Evolutionary conservation across 805 yeast genomes (phyloP), one percentile per base, ranked within the genome.

Genomic region (Lipomyces japonicus): DNA sequence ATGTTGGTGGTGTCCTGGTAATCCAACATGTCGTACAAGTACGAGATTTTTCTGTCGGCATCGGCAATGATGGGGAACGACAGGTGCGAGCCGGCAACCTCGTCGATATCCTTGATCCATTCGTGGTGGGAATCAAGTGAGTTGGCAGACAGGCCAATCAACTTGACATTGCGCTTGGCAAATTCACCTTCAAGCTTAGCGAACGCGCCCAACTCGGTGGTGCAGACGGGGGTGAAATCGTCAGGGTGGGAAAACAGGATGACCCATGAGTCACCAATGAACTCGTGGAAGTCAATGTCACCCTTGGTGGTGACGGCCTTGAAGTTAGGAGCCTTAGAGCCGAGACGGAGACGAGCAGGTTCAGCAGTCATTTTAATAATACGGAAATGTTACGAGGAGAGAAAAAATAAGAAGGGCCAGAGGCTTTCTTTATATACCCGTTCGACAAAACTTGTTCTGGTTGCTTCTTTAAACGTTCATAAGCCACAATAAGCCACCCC

Each of bases 151-250:
- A 89, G 75, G 60, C 96, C 97, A 70, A 89, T 81, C 69, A 89
- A 78, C 76, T 90, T 89, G 68, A 84, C 90, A 64, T 80, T 80
- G 75, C 96, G 84, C 73, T 84, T 77, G 68, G 84, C 80, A 67
- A 89, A 89, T 71, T 89, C 96, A 48, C 93, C 88, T 74, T 88
- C 88, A 71, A 90, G 81, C 66, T 83, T 79, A 61, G 96, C 93
- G 66, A 89, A 90, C 10, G 96, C 96, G 62, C 96, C 96, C 67
- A 89, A 78, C 76, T 89, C 97, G 51, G 96, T 89, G 65, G 96
- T 90, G 74, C 97, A 89, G 51, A 89, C 96, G 42, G 97, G 97
- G 19, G 97, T 89, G 78, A 86, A 90, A 69, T 90, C 97, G 59
- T 88, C 96, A 58, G 97, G 97, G 71, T 89, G 97, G 12, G 96